Conservation (phyloP, 768 basidiomycete genomes). For the Dioszegia aurantiaca region DNA sequence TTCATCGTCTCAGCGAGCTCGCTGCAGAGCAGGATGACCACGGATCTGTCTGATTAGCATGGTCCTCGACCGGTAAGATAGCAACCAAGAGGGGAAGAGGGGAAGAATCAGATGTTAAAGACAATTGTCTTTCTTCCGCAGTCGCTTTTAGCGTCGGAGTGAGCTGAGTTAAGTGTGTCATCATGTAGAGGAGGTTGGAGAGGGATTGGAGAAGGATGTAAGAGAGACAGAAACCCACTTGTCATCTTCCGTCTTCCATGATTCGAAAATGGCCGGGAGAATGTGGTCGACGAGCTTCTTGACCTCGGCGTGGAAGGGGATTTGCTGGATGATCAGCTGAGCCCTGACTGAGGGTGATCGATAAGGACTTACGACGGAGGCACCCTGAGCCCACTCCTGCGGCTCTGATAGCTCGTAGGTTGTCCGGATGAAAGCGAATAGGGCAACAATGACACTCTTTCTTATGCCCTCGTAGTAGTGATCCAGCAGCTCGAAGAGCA, state of each 20-base stretch:
- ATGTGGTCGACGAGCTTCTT: slow-evolving; percentile 74
- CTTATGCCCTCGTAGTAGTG: slow-evolving; percentile 98
- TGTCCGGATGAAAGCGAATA: slow-evolving; percentile 82
- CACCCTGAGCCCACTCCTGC: slow-evolving; percentile 77
- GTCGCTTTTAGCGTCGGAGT: slow-evolving; percentile 63
- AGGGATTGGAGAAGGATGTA: neutral
- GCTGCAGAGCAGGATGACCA: slow-evolving; percentile 81
- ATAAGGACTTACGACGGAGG: slow-evolving; percentile 59
- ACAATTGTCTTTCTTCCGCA: slow-evolving; percentile 58
- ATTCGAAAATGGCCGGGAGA: slow-evolving; percentile 71
- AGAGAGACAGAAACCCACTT: slow-evolving; percentile 64
- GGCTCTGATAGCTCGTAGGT: slow-evolving; percentile 86
- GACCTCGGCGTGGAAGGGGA: slow-evolving; percentile 61
- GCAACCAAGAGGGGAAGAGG: slow-evolving; percentile 6
- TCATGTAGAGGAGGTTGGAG: slow-evolving; percentile 50
- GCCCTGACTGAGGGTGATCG: neutral
- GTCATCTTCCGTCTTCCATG: slow-evolving; percentile 93
- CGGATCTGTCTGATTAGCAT: slow-evolving; percentile 50
- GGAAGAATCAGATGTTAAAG: slow-evolving; percentile 53
- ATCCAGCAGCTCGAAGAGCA: slow-evolving; percentile 68
- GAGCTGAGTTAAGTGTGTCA: slow-evolving; percentile 68
- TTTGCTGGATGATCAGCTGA: slow-evolving; percentile 20
- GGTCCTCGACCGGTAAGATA: slow-evolving; percentile 10
- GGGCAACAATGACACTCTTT: slow-evolving; percentile 82
- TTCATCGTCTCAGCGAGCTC: slow-evolving; percentile 87